Evolutionary conservation across 352 stramenopile genomes (phyloP).

Genomic region (Phytopythium mirpurense): DNA sequence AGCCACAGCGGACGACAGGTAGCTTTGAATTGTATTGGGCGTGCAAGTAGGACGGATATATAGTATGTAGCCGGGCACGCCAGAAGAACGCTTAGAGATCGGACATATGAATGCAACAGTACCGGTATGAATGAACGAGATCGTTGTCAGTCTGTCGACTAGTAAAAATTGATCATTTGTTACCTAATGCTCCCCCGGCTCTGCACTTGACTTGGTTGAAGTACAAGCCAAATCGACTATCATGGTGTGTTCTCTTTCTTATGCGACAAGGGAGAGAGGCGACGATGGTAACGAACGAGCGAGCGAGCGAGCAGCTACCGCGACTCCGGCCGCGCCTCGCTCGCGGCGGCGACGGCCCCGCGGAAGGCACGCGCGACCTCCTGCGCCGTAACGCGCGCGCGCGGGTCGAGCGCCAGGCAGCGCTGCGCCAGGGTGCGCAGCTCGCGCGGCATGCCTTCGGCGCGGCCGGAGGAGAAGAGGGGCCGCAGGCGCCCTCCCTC

Average conservation of each 20-base stretch:
- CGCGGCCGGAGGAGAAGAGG: conserved; percentile 9
- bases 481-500: conserved; percentile 18
- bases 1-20: too few species aligned
- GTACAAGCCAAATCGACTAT: too few species aligned
- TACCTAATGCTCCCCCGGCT: too few species aligned
- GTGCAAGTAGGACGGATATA: not conserved
- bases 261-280: too few species aligned
- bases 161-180: too few species aligned
- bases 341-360: not conserved
- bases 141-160: not conserved
- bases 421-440: conserved; percentile 19
- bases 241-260: too few species aligned
- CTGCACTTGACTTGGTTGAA: too few species aligned
- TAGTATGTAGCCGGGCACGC: not conserved
- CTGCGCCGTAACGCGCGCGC: not conserved
- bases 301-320: too few species aligned
- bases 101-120: conserved; percentile 4
- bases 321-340: too few species aligned
- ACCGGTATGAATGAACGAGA: too few species aligned
- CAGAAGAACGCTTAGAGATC: not conserved
- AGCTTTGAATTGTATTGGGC: not conserved
- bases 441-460: conserved; percentile 13
- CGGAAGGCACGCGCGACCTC: not conserved
- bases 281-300: too few species aligned
- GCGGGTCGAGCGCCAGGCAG: conserved; percentile 20